phyloP scores from a whole-genome alignment of 1,139 yeast genomes.

The Casaregolazyma lundiana region DNA sequence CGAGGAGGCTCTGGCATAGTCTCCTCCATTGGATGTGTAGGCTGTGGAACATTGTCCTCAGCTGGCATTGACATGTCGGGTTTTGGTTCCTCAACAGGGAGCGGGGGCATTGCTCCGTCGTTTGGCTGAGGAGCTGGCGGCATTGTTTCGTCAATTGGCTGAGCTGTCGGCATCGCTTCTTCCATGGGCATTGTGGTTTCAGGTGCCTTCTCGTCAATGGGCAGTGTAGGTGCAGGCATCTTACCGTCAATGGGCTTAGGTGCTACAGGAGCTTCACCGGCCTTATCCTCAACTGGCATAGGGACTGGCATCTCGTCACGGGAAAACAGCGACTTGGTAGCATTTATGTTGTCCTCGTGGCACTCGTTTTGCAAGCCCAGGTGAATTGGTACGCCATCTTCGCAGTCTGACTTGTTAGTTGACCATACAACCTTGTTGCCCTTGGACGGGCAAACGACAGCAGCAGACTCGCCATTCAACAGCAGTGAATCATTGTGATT shows the following conservation, averaged over 20 bases:
- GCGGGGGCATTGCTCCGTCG: too few relatives aligned
- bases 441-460: constrained; percentile 17
- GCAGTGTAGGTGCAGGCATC: background rate
- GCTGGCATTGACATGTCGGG: too few relatives aligned
- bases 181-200: background rate
- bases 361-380: constrained; percentile 1
- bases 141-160: background rate
- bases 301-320: background rate
- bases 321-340: background rate
- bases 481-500: constrained; percentile 10
- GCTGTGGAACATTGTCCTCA: too few relatives aligned
- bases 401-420: constrained; percentile 13
- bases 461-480: constrained; percentile 11
- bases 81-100: too few relatives aligned
- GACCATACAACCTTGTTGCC: constrained; percentile 12
- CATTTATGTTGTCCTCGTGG: background rate
- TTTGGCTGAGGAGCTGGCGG: too few relatives aligned
- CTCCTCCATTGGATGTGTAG: too few relatives aligned
- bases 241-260: background rate
- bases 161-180: background rate
- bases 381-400: constrained; percentile 13
- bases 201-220: background rate
- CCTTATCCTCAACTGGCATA: background rate
- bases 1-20: too few relatives aligned
- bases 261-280: background rate